Evolutionary conservation across 73 alveolate species (phyloP), one percentile per base, ranked within the genome.

Genomic region (Durusdinium trenchii): DNA sequence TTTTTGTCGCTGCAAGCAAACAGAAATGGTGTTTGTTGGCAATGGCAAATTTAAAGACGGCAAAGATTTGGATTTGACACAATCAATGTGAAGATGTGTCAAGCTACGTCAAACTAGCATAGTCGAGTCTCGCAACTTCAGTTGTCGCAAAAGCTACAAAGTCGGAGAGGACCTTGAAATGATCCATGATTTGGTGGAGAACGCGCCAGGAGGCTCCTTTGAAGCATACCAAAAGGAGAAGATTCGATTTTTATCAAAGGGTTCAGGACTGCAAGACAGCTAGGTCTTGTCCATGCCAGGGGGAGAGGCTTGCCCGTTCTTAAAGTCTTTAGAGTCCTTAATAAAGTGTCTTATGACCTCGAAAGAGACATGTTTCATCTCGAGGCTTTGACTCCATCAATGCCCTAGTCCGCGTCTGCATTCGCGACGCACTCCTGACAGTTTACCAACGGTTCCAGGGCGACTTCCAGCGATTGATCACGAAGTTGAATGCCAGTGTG

Each of bases 401-500:
- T 47, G 92, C 92, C 69, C 48, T 82, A 48, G 93, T 82, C 51
- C 93, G 93, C 26, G 73, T 48, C 64, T 82, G 73, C 92, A 82
- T 82, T 28, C 92, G 92, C 48, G 71, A 82, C 6, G 92, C 92
- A 30, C 92, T 82, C 73, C 35, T 47, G 67, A 47, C 73, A 9
- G 92, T 82, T 30, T 26, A 82, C 71, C 46, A 50, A 2, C 67
- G 92, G 23, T 82, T 82, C 93, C 71, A 82, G 32, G 71, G 71
- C 47, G 92, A 82, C 12, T 82, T 82, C 92, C 92, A 78, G 30
- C 35, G 89, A 78, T 26, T 78, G 64, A 26, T 78, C 6, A 62
- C 38, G 89, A 78, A 60, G 40, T 78, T 78, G 89, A 78, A 78
- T 78, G 89, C 89, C 62, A 78, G 89, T 26, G 89, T 78, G 89